These are phyloP conservation scores for Capniomyces stellatus DNA, from an alignment of 371 early-diverging fungal genomes.

Conservation along the genomic window DNA sequence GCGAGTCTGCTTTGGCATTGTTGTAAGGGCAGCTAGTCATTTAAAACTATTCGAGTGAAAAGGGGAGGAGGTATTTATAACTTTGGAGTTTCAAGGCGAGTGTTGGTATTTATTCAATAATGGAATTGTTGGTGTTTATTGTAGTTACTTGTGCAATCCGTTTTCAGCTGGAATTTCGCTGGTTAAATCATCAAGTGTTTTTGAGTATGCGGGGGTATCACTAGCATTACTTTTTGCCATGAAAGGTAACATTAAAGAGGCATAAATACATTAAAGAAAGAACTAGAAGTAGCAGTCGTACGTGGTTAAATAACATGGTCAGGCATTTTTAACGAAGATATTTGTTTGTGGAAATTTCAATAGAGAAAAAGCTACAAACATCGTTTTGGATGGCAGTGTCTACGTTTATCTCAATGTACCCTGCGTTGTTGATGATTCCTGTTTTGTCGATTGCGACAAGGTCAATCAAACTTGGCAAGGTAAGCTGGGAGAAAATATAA, in stretches of 20 bases:
- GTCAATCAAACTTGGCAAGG: neutral
- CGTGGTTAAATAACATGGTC: conserved; percentile 1
- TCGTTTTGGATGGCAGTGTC: conserved; percentile 56
- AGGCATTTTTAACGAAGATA: no score
- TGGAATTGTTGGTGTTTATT: no score
- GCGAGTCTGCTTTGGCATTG: conserved; percentile 28
- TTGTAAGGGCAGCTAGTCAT: no score
- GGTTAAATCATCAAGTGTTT: conserved; percentile 48
- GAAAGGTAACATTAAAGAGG: conserved; percentile 24
- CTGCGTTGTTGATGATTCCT: conserved; percentile 55
- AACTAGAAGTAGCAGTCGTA: neutral
- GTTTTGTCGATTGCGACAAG: conserved; percentile 26
- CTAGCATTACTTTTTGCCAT: conserved; percentile 43
- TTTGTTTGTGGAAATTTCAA: no score
- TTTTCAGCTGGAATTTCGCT: conserved; percentile 34
- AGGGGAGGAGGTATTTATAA: no score
- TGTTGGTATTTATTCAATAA: no score
- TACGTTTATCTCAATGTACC: conserved; percentile 63
- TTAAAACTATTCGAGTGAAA: no score
- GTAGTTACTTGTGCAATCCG: conserved; percentile 4
- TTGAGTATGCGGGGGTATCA: conserved; percentile 51
- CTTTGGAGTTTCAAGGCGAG: no score
- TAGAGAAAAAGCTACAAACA: conserved; percentile 28
- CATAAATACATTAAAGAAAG: neutral
- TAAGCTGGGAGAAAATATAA: neutral